phyloP scores from a whole-genome alignment of 148 eudicot genomes.

The Agrostemma githago region DNA sequence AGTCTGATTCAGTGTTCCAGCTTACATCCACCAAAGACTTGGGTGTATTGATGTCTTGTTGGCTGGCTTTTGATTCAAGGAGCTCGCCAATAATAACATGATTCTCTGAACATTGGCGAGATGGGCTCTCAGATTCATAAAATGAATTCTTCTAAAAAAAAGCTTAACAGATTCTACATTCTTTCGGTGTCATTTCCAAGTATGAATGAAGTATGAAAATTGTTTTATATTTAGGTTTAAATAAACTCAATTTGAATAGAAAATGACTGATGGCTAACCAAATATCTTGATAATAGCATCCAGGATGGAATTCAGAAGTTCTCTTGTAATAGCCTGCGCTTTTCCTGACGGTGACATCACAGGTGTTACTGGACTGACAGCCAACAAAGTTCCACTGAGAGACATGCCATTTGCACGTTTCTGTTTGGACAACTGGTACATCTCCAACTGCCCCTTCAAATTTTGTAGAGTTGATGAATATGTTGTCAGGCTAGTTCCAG shows the following conservation, averaged over 20 bases:
- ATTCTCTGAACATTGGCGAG: constrained; percentile 56
- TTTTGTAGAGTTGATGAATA: constrained; percentile 55
- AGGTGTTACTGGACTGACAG: constrained; percentile 93
- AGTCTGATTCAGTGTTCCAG: constrained; percentile 78
- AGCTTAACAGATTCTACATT: not conserved
- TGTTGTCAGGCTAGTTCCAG: constrained; percentile 51
- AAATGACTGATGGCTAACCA: constrained; percentile 48
- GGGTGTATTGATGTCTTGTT: constrained; percentile 76
- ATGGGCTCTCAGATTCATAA: constrained; percentile 12
- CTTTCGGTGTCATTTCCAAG: constrained; percentile 1
- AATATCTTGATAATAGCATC: constrained; percentile 73
- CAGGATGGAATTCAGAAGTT: constrained; percentile 75
- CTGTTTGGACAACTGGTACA: constrained; percentile 61
- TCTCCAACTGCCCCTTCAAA: constrained; percentile 76
- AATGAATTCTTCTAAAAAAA: not conserved
- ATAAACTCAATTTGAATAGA: not conserved
- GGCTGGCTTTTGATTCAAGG: constrained; percentile 79
- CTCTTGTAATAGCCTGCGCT: constrained; percentile 88
- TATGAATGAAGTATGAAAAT: not conserved
- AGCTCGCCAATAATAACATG: constrained; percentile 95
- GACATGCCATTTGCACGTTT: constrained; percentile 70
- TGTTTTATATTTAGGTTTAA: not conserved
- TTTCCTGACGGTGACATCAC: constrained; percentile 92
- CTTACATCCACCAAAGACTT: constrained; percentile 64
- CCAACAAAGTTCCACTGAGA: constrained; percentile 56